Evolutionary conservation across 2,329 filamentous ascomycete species (phyloP), one percentile per base, ranked within the genome.

Genomic region (Hysterium pulicare): DNA sequence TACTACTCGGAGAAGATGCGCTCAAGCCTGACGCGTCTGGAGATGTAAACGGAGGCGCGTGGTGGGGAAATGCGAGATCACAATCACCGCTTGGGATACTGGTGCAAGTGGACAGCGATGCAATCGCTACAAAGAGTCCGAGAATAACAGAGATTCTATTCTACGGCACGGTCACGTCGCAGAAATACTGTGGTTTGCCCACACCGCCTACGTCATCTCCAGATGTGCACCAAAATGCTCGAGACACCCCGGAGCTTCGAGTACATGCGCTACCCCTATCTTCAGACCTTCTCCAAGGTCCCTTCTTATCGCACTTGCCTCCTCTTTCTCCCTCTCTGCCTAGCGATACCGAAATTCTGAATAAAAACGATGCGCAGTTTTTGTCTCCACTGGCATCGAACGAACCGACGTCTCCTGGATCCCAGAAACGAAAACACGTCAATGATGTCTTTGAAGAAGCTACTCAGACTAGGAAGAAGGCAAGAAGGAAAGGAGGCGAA

Each of bases 381-480:
- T 53, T 68, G 0, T 53, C 62, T 3, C 41, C 58, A 8, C 42
- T 58, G 20, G 44, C 55, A 5, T 46, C 56, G 4, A 54, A 55
- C 0, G 17, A 26, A 1, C 13, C 17, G 3, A 8, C 24, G 8
- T 45, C 59, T 1, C 56, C 61, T 0, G 39, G 36, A 6, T 59
- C 55, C 5, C 57, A 62, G 9, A 76, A 74, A 49, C 66, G 71
- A 13, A 71, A 68, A 40, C 66, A 63, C 17, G 54, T 66, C 11
- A 57, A 54, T 5, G 66, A 71, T 24, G 55, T 75, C 3, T 75
- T 77, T 38, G 71, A 76, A 36, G 69, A 72, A 52, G 74, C 74
- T 3, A 62, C 65, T 2, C 62, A 71, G 35, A 67, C 66, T 3
- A 64, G 67, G 3, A 67, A 62, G 36, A 70, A 70, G 40, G 67